Base-by-base conservation (phyloP, 2,329 filamentous ascomycete species). In the Penicillium sp. region DNA sequence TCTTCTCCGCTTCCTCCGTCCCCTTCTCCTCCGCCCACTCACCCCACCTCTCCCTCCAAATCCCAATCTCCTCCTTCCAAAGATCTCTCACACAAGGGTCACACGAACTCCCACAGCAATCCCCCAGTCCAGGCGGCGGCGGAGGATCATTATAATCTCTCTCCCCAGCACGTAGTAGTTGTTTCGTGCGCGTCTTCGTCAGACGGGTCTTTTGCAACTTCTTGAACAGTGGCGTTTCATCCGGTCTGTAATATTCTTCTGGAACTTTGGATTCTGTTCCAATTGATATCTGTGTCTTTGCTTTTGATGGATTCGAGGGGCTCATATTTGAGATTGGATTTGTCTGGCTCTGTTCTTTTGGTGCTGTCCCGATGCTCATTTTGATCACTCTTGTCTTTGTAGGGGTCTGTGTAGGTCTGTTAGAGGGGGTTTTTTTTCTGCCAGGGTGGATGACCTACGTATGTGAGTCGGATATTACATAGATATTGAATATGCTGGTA, bases 81-180 rank as follows among this genome's bases (percentile, higher is more conserved):
- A 73, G 45, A 62, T 71, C 68, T 55, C 58, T 71, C 36, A 73
- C 70, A 43, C 70, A 73, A 5, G 70, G 70, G 56, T 72, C 70
- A 49, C 70, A 73, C 44, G 70, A 71, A 32, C 70, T 72, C 27
- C 70, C 70, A 59, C 70, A 73, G n/a, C 70, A 73, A 11, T 63
- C 60, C 1, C 70, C 70, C 13, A 71, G 52, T 3, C 62, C 70
- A 13, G 69, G 69, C 11, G 63, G 65, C 5, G 69, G 70, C 4
- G 70, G 70, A 2, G 70, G 70, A 52, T 72, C 67, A 50, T 73
- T 58, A 36, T 64, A 51, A 1, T 43, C 61, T 14, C 70, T 66
- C 4, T 62, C 63, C 10, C 67, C 70, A 1, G 70, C 70, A 14
- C 67, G 66, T 10, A 71, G 49, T 1, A 72, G 66, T 44, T 72